Base-by-base conservation (phyloP, 345 rosid genomes). In the Noccaea bulbosa region DNA sequence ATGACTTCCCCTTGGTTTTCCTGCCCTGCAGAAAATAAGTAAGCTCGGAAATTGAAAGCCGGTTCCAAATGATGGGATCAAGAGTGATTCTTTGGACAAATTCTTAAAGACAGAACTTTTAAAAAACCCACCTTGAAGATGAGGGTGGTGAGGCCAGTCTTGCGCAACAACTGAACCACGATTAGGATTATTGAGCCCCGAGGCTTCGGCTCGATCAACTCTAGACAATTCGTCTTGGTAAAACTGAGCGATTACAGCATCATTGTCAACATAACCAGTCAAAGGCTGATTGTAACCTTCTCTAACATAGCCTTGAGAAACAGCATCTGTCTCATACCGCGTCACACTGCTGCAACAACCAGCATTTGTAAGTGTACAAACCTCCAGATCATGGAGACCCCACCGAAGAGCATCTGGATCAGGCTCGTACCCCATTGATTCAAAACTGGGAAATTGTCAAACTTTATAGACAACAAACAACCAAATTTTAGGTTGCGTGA, bases 331-430 rank as follows among this genome's bases (percentile, higher is more conserved):
- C 20, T 77, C 91, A 76, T 71, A 85, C 53, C 12, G 80, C 5
- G 91, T 86, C 32, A 87, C 79, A 58, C 84, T 79, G 61, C 54
- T 43, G 44, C 71, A 70, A 22, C 86, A 78, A 51, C 92, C 91
- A 34, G 84, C 74, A 78, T 77, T 83, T 11, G 88, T 67, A 75
- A 82, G 77, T 16, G 86, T 37, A 68, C 88, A 88, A 65, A 82
- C 85, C 69, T 85, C 86, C 5, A 93, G 76, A 39, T 74, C 83
- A 61, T 85, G 78, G 27, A 91, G 92, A 77, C 89, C 91, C 97
- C 98, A 93, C 3, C 91, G 83, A 74, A 81, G 67, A 73, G 80
- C 86, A 80, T 93, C 96, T 27, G 90, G 89, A 81, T 92, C 95
- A 33, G 76, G 77, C 53, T 86, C 77, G 39, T 62, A 70, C 5